A percentile compares a stretch with the other conserved stretches of the same genome.
Conservation (phyloP, 768 basidiomycete genomes). For the Mycena vulgaris region DNA sequence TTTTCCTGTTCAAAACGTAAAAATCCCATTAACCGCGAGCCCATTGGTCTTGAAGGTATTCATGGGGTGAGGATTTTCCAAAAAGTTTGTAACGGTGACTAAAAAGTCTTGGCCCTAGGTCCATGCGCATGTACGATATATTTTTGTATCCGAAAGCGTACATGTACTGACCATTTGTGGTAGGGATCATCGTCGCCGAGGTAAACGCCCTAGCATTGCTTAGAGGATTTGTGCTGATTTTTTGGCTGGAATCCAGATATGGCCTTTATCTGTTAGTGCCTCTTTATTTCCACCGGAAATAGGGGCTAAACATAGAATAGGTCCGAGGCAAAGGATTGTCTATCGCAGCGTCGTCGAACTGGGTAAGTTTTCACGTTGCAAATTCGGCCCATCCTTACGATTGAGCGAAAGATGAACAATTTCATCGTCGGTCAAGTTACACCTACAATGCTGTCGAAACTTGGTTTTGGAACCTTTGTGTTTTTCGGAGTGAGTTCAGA, state of each 20-base stretch:
- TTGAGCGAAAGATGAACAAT: constrained; percentile 75
- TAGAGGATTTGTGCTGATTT: background rate
- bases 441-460: constrained; percentile 77
- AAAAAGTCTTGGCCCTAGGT: constrained; percentile 44
- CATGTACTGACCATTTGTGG: background rate
- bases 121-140: constrained; percentile 69
- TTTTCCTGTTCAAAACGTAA: background rate
- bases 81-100: background rate
- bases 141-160: background rate
- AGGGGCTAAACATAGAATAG: background rate
- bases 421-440: constrained; percentile 83
- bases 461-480: constrained; percentile 81
- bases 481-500: constrained; percentile 74
- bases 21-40: background rate
- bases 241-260: constrained; percentile 67
- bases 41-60: constrained; percentile 66
- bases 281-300: background rate
- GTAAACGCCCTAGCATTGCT: constrained; percentile 37
- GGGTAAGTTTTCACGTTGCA: constrained; percentile 57
- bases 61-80: constrained; percentile 68
- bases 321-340: constrained; percentile 80
- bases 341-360: constrained; percentile 83
- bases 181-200: constrained; percentile 78
- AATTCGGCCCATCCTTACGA: background rate
- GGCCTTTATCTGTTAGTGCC: constrained; percentile 70